A percentile compares a stretch with the other conserved stretches of the same genome.
These are phyloP conservation scores for Alternaria alternata DNA, from an alignment of 2,329 filamentous ascomycete genomes.

Conservation along the genomic window DNA sequence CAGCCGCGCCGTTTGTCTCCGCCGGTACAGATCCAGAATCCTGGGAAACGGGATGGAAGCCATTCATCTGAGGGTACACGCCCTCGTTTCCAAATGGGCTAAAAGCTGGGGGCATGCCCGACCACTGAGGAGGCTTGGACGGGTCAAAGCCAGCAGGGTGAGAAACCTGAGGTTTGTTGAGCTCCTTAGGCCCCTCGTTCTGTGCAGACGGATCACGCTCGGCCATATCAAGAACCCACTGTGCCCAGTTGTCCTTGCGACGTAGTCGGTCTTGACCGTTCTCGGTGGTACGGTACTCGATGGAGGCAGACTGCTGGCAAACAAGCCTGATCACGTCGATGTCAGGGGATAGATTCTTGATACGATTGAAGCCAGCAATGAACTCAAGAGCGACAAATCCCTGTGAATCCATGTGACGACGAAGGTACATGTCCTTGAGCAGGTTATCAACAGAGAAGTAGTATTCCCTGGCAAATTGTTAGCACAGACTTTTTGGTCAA, in stretches of 20 bases:
- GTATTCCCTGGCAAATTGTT: conserved; percentile 73
- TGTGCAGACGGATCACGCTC: conserved; percentile 77
- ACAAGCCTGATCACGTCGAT: conserved; percentile 76
- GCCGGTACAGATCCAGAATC: conserved; percentile 16
- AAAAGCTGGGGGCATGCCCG: conserved; percentile 33
- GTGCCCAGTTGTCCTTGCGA: conserved; percentile 76
- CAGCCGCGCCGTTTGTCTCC: conserved; percentile 33
- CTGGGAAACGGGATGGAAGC: conserved; percentile 31
- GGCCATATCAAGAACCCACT: conserved; percentile 76
- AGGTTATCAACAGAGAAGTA: conserved; percentile 98
- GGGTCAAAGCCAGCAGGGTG: conserved; percentile 48
- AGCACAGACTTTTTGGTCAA: conserved; percentile 22
- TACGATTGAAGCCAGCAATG: conserved; percentile 86
- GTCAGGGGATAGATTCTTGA: conserved; percentile 76
- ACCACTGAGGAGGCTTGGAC: conserved; percentile 39
- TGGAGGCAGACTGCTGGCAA: conserved; percentile 73
- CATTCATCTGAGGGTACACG: conserved; percentile 40
- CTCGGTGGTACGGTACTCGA: conserved; percentile 78
- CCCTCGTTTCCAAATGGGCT: conserved; percentile 34
- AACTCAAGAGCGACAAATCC: conserved; percentile 85
- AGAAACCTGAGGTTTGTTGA: conserved; percentile 52
- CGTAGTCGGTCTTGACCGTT: conserved; percentile 83
- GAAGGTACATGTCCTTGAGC: conserved; percentile 88
- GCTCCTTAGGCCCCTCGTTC: conserved; percentile 70
- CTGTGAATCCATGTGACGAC: conserved; percentile 92